phyloP scores from a whole-genome alignment of 1,284 basidiomycete species.

The Fistulina hepatica region DNA sequence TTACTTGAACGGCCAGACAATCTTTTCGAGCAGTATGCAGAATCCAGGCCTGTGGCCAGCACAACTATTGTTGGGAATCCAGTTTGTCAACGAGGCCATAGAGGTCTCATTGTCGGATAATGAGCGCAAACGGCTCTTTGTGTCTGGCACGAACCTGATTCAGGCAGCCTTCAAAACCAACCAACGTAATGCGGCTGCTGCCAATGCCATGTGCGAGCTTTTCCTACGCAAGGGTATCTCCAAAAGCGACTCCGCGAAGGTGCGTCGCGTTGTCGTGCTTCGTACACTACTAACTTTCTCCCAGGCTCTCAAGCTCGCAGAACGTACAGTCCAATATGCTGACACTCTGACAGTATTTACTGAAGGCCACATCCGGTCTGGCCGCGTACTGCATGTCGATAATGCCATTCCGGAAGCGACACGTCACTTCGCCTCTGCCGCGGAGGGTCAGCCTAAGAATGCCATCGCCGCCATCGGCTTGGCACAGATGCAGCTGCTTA shows the following conservation, averaged over 20 bases:
- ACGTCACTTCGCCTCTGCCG: conserved; percentile 66
- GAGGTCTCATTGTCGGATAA: conserved; percentile 46
- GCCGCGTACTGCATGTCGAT: conserved; percentile 67
- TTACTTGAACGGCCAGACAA: conserved; percentile 5
- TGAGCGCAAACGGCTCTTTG: conserved; percentile 38
- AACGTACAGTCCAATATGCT: conserved; percentile 85
- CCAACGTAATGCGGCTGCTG: conserved; percentile 64
- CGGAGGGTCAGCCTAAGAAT: conserved; percentile 64
- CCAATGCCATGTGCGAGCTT: conserved; percentile 67
- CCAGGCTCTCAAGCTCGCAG: conserved; percentile 82
- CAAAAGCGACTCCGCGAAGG: conserved; percentile 28
- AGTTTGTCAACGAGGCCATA: conserved; percentile 75
- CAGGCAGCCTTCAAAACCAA: conserved; percentile 71
- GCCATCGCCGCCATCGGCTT: conserved; percentile 72
- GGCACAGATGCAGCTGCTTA: conserved; percentile 78
- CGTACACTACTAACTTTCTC: conserved; percentile 5
- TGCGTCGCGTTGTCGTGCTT: background rate
- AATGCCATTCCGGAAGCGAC: conserved; percentile 53
- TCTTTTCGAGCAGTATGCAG: conserved; percentile 34
- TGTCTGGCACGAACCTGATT: conserved; percentile 34
- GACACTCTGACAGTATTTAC: conserved; percentile 72
- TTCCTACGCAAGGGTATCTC: conserved; percentile 57
- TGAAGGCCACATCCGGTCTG: conserved; percentile 73
- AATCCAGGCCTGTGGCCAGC: conserved; percentile 71
- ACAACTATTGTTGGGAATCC: conserved; percentile 71